These are phyloP conservation scores for Artemisia tridentata DNA, from an alignment of 129 eudicot species.

Conservation along the genomic window DNA sequence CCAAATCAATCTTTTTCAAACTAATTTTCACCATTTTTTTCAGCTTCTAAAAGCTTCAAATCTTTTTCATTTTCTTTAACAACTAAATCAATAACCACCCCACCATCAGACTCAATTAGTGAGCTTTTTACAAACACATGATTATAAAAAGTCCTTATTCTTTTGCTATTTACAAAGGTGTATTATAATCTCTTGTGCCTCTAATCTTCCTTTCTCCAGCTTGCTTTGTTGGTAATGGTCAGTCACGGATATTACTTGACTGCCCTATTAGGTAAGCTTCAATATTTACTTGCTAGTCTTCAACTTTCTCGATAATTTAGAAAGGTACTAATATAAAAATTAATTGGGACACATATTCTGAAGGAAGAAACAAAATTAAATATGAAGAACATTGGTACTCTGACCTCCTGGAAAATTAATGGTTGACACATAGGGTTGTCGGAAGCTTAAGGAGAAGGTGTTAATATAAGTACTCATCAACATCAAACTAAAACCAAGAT, in stretches of 20 bases:
- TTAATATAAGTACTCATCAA: no score
- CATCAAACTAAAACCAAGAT: no score
- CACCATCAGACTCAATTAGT: slow-evolving; percentile 91
- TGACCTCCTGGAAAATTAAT: no score
- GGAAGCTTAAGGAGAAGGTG: no score
- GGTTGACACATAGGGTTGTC: no score
- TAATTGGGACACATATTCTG: no score
- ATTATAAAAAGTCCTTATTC: neutral
- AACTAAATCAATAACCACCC: slow-evolving; percentile 68
- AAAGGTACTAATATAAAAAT: no score
- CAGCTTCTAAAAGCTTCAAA: slow-evolving; percentile 34
- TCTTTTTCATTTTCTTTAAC: slow-evolving; percentile 63
- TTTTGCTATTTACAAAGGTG: neutral
- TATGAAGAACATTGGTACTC: no score
- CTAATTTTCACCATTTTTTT: no score
- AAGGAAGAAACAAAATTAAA: no score
- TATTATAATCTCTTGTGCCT: no score
- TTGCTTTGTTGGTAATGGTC: slow-evolving; percentile 7
- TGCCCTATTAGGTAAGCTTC: slow-evolving; percentile 32
- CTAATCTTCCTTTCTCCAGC: slow-evolving; percentile 16
- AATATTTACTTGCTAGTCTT: neutral
- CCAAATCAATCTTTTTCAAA: slow-evolving; percentile 74
- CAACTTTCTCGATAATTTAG: neutral
- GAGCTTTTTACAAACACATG: slow-evolving; percentile 36
- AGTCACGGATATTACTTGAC: slow-evolving; percentile 29